These are phyloP conservation scores for Candida gigantensis DNA, from an alignment of 1,139 yeast genomes.

Conservation along the genomic window DNA sequence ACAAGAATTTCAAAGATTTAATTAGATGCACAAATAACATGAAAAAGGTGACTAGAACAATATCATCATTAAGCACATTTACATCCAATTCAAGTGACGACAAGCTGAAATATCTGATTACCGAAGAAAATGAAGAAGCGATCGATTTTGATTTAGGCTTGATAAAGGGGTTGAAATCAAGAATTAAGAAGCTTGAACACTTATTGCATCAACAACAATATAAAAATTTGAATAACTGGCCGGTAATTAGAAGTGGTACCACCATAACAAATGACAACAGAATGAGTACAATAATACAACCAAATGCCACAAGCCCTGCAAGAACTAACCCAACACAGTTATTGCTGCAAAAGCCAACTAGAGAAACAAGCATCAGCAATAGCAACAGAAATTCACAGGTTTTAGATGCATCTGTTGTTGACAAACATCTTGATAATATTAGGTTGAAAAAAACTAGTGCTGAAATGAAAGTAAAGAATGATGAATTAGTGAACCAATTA, in stretches of 20 bases:
- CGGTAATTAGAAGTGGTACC: conserved; percentile 28
- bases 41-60: conserved; percentile 38
- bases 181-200: conserved; percentile 66
- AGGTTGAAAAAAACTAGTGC: conserved; percentile 34
- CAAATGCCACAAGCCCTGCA: conserved; percentile 11
- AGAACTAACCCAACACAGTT: conserved; percentile 25
- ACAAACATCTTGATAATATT: conserved; percentile 47
- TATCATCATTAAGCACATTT: conserved; percentile 34
- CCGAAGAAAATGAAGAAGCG: conserved; percentile 23
- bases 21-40: conserved; percentile 39
- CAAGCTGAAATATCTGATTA: conserved; percentile 12
- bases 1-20: conserved; percentile 49
- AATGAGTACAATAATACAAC: conserved; percentile 23
- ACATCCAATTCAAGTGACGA: conserved; percentile 27
- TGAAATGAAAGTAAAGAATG: conserved; percentile 18
- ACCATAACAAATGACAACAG: conserved; percentile 15
- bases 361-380: conserved; percentile 11
- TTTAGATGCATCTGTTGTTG: conserved; percentile 41
- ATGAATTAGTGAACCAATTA: conserved; percentile 15
- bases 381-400: conserved; percentile 18
- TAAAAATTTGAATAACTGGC: conserved; percentile 61
- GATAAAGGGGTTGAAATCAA: conserved; percentile 55
- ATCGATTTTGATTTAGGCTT: conserved; percentile 35
- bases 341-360: conserved; percentile 18
- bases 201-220: conserved; percentile 67